A percentile compares a stretch with the other conserved stretches of the same genome.
phyloP scores from a whole-genome alignment of 495 filamentous ascomycete species.

The Annulohypoxylon moriforme region DNA sequence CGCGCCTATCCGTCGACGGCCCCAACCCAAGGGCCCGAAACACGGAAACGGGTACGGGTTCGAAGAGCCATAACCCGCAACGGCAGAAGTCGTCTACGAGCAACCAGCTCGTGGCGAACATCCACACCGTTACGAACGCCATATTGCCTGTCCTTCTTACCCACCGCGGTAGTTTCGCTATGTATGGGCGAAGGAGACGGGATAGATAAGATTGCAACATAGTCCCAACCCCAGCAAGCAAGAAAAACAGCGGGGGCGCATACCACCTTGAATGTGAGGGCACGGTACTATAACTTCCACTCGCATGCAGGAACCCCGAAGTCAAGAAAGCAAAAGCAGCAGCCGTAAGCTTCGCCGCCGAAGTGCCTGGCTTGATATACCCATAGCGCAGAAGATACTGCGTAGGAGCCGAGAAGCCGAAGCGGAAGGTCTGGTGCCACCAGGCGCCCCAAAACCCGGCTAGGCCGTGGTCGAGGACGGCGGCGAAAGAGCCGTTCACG shows the following conservation, averaged over 20 bases:
- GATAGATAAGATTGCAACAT: slow-evolving; percentile 56
- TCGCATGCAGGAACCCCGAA: slow-evolving; percentile 70
- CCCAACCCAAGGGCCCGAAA: slow-evolving; percentile 66
- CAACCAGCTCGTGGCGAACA: slow-evolving; percentile 62
- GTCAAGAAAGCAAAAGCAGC: slow-evolving; percentile 65
- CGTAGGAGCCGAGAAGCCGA: slow-evolving; percentile 71
- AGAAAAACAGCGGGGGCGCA: slow-evolving; percentile 62
- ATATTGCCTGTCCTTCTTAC: slow-evolving; percentile 63
- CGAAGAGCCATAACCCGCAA: slow-evolving; percentile 72
- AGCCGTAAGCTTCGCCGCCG: slow-evolving; percentile 8
- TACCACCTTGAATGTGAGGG: slow-evolving; percentile 53
- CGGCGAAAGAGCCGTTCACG: slow-evolving; percentile 66
- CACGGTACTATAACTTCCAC: slow-evolving; percentile 66
- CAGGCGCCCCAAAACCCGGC: slow-evolving; percentile 82
- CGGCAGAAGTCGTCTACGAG: slow-evolving; percentile 72
- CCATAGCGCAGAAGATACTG: slow-evolving; percentile 60
- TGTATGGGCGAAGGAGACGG: slow-evolving; percentile 10
- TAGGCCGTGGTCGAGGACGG: slow-evolving; percentile 73
- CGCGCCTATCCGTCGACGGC: slow-evolving; percentile 56
- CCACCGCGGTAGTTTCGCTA: slow-evolving; percentile 50
- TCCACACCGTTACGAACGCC: slow-evolving; percentile 65
- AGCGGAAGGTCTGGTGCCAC: slow-evolving; percentile 91
- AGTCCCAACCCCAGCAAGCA: slow-evolving; percentile 66
- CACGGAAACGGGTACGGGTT: slow-evolving; percentile 74
- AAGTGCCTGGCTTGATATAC: slow-evolving; percentile 37